These are phyloP conservation scores for Paramecium sexaurelia DNA, from an alignment of 73 alveolate species.

Conservation along the genomic window DNA sequence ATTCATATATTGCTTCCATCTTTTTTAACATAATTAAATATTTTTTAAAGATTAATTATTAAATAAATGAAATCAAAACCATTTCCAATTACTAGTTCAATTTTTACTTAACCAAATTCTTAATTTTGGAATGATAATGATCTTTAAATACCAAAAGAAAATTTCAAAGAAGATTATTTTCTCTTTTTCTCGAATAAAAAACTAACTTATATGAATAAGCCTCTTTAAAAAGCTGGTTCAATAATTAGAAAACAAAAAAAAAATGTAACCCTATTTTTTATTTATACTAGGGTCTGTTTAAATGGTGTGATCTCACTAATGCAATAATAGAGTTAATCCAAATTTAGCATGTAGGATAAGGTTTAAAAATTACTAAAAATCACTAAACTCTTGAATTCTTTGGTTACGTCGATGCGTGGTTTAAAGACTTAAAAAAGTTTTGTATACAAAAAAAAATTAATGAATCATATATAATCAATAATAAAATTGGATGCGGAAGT, in stretches of 20 bases:
- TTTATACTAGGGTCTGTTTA: neutral
- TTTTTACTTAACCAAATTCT: neutral
- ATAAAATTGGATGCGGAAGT: conserved; percentile 28
- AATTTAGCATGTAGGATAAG: neutral
- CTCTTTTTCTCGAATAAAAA: conserved; percentile 4
- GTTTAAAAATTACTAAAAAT: neutral
- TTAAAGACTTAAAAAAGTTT: neutral
- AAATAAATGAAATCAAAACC: neutral
- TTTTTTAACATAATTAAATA: neutral
- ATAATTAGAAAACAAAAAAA: neutral
- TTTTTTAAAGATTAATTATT: neutral
- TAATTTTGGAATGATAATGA: neutral
- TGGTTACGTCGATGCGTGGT: neutral
- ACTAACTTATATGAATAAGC: neutral
- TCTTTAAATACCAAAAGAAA: neutral
- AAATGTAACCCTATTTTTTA: neutral
- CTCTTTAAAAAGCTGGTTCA: neutral
- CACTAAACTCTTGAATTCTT: neutral
- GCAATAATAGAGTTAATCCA: neutral
- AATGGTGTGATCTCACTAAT: neutral
- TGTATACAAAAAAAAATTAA: neutral
- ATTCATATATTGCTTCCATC: neutral
- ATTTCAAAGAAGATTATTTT: conserved; percentile 11
- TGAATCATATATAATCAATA: neutral
- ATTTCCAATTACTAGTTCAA: neutral